A percentile compares a stretch with the other conserved stretches of the same genome.
phyloP scores from a whole-genome alignment of 2,329 filamentous ascomycete genomes.

The Aureobasidium sp. region DNA sequence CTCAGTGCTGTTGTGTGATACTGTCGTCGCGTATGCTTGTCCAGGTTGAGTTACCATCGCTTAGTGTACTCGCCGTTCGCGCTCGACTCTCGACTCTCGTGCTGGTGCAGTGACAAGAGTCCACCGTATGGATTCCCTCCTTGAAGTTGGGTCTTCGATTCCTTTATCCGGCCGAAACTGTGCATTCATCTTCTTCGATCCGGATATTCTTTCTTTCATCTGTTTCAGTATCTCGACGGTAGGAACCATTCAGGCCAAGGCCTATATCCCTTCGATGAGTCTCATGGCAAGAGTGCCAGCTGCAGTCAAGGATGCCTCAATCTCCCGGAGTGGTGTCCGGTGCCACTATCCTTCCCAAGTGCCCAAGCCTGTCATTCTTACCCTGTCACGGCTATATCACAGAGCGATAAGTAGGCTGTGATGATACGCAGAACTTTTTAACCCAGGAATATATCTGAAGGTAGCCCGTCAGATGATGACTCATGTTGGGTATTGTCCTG shows the following conservation, averaged over 20 bases:
- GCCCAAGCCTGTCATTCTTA: not conserved
- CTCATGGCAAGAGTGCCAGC: not conserved
- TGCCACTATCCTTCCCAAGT: not conserved
- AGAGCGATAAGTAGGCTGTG: no score
- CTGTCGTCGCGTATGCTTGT: not conserved
- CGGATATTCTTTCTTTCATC: not conserved
- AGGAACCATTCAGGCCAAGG: not conserved
- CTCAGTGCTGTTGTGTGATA: not conserved
- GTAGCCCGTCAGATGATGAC: no score
- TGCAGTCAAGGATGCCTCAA: not conserved
- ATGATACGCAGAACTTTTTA: no score
- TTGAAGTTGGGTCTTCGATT: no score
- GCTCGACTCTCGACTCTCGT: not conserved
- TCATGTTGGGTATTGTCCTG: no score
- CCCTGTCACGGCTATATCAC: no score
- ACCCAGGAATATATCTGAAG: no score
- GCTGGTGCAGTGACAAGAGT: not conserved
- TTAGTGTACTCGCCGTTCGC: no score
- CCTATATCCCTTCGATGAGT: not conserved
- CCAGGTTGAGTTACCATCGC: not conserved
- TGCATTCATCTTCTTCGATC: not conserved
- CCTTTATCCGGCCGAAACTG: not conserved
- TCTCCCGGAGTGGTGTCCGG: not conserved
- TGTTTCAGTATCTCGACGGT: no score
- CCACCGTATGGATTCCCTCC: no score